Evolutionary conservation across 257 asterid genomes (phyloP), one percentile per base, ranked within the genome.

Genomic region (Gentiana dahurica): DNA sequence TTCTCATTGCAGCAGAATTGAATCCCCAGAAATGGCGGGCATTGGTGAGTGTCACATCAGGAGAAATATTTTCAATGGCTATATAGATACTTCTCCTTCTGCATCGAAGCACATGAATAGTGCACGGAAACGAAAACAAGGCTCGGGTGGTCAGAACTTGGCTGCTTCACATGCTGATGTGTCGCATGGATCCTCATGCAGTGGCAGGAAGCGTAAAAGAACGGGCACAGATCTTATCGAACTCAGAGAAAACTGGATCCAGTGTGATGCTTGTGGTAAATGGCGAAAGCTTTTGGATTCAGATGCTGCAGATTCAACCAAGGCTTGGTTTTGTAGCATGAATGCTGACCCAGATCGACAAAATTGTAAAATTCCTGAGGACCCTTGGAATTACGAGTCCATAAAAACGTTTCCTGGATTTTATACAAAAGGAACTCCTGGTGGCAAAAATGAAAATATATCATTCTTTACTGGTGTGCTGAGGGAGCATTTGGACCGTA

Each of bases 251-350:
- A 81, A 85, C 53, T 87, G 98, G 98, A 80, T 88, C 59, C 95
- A 88, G 69, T 92, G 98, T 76, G 97, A 92, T 72, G 94, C 93
- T 73, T 92, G 98, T 77, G 71, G 82, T 70, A 92, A 88, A 78
- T 92, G 98, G 98, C 87, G 98, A 71, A 88, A 79, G 81, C 81
- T 83, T 65, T 68, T 67, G 49, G 81, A 76, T 65, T 79, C 61
- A 59, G 39, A 11, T 63, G 64, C 15, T 46, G 71, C 85, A 44
- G 76, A 76, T 70, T 57, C 78, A 59, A 74, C 82, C 53, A 66
- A 69, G 38, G 94, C 84, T 41, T 92, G 98, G 98, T 92, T 92
- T 76, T 92, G 98, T 71, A 83, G 94, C 60, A 92, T 92, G 95
- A 92, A 85, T 63, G 72, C 56, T 36, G 95, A 92, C 52, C 80